Percentiles rank a stretch among this genome's conserved stretches.
Conservation (phyloP, 192 early-diverging fungal genomes). For the Gonapodya sp. region DNA sequence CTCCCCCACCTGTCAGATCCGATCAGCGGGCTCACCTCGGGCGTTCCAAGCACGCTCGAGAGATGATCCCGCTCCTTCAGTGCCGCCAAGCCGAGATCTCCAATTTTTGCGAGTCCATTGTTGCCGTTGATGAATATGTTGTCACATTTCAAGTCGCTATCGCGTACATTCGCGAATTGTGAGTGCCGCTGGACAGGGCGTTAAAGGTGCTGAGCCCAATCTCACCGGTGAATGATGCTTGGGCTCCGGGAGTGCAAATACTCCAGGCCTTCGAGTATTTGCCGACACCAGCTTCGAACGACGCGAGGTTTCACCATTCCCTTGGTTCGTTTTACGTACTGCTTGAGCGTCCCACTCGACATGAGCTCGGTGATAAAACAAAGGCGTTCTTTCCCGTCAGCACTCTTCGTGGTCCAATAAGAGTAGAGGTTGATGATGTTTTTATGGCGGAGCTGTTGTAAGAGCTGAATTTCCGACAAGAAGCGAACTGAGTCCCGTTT, state of each 20-base stretch:
- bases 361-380: slow-evolving; percentile 86
- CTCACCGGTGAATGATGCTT: slow-evolving; percentile 77
- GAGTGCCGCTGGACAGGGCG: no score
- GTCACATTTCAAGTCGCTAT: slow-evolving; percentile 53
- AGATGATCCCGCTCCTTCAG: slow-evolving; percentile 54
- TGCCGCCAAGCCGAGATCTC: slow-evolving; percentile 69
- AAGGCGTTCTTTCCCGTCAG: slow-evolving; percentile 50
- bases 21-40: neutral
- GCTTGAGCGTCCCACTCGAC: slow-evolving; percentile 74
- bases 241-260: slow-evolving; percentile 70
- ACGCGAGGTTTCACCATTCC: slow-evolving; percentile 60
- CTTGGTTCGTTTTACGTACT: slow-evolving; percentile 65
- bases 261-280: slow-evolving; percentile 67
- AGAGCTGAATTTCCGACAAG: slow-evolving; percentile 68
- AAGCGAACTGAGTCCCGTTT: slow-evolving; percentile 63
- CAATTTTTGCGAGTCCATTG: slow-evolving; percentile 80
- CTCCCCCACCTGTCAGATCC: neutral
- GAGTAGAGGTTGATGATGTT: slow-evolving; percentile 72
- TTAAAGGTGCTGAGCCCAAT: slow-evolving; percentile 12
- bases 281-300: slow-evolving; percentile 68
- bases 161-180: neutral
- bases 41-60: slow-evolving; percentile 55
- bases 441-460: slow-evolving; percentile 65
- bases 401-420: slow-evolving; percentile 50
- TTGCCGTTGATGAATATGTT: slow-evolving; percentile 88